These are phyloP conservation scores for Lolium multiflorum DNA, from an alignment of 176 grass and related monocot genomes.

Conservation along the genomic window DNA sequence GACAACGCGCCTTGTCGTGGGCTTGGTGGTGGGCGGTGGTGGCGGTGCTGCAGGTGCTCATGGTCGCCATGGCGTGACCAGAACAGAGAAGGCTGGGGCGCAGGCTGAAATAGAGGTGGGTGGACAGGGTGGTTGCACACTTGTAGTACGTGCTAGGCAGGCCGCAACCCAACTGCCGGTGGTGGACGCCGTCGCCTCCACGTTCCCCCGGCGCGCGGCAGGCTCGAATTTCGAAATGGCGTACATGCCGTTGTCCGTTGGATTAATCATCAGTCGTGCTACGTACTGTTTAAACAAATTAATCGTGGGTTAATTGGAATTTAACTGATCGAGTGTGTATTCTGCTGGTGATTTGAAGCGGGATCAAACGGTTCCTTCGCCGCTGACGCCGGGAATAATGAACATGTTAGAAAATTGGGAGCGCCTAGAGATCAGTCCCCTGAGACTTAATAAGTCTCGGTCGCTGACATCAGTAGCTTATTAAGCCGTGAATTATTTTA, in stretches of 20 bases:
- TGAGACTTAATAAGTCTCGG: no score
- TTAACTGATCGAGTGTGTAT: not conserved
- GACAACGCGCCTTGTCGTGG: not conserved
- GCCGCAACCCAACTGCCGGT: conserved; percentile 10
- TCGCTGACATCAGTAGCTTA: no score
- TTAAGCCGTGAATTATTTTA: no score
- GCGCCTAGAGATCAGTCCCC: no score
- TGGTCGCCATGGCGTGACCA: not conserved
- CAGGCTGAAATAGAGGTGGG: conserved; percentile 26
- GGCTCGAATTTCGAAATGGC: conserved; percentile 14
- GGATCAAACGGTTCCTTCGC: not conserved
- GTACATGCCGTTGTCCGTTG: not conserved
- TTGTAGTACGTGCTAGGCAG: not conserved
- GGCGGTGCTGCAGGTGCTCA: conserved; percentile 41
- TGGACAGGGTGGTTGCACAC: not conserved
- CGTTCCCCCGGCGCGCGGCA: conserved; percentile 24
- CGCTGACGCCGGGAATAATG: no score
- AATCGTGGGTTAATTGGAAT: not conserved
- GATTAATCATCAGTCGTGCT: not conserved
- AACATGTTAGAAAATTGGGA: no score
- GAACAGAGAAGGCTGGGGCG: not conserved
- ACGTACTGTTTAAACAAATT: not conserved
- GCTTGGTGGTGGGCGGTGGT: conserved; percentile 8
- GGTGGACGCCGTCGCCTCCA: not conserved
- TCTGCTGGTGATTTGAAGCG: not conserved